Base-by-base conservation (phyloP, 1,284 basidiomycete species). In the Golubevia pallescens region DNA sequence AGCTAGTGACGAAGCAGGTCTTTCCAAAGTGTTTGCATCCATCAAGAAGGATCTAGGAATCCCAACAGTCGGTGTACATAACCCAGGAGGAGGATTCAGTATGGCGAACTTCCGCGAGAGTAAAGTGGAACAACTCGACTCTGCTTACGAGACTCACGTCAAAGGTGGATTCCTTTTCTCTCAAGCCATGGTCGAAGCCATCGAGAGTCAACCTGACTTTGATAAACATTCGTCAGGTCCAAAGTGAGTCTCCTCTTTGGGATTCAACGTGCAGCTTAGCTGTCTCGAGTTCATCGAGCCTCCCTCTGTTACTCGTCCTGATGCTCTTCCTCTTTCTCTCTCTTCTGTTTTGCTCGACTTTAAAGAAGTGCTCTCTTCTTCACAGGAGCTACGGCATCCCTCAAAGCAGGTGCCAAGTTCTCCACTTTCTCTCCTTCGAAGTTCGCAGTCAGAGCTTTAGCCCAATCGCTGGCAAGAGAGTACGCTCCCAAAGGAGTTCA, bases 31-130 rank as follows among this genome's bases (percentile, higher is more conserved):
- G n/a, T 65, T 73, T 20, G 28, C 60, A 21, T 60, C 64, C 56
- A 55, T 73, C 1, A 62, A 68, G 34, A 55, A 65, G 3, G 65
- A 73, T 21, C 68, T 73, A 24, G 20, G 32, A 1, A 63, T 57
- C 42, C 68, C 66, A 2, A 68, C 70, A 23, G 68, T 21, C 1
- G 71, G 71, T n/a, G 63, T 73, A 1, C 71, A 68, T 53, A 73
- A 73, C 57, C 71, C 71, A 8, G 69, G 66, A 6, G 71, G 71
- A 60, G 71, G 71, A 2, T 73, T 73, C 58, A 67, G 55, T 2
- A 38, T 65, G 2, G 59, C 66, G 1, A 23, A 57, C 5, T 73
- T 73, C 51, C 57, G 70, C 6, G 71, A 73, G 2, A 70, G 68
- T 55, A 73, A 73, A 19, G 42, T 65, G 14, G 67, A 66, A 20